Evolutionary conservation across 495 filamentous ascomycete species (phyloP), one percentile per base, ranked within the genome.

Genomic region (Penicillium salamii): DNA sequence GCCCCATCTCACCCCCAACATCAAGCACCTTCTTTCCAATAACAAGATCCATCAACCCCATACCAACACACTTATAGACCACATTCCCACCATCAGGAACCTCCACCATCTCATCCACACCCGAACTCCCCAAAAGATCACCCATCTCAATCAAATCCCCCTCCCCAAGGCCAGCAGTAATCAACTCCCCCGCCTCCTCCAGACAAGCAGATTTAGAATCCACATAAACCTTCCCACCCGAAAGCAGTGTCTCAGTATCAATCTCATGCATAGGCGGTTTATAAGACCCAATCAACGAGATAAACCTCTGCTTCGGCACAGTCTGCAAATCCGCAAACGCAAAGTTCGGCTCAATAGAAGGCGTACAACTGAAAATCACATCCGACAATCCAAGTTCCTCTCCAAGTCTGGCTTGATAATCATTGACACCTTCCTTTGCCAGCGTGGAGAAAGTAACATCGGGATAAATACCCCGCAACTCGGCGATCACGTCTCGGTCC

Each of bases 141-240:
- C 91, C 91, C 31, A 91, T 76, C 77, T 98, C 91, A 7, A 91
- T 80, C 23, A 97, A 69, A 52, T 95, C 82, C 15, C 79, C 75
- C 5, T 81, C 76, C 28, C 66, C 64, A 5, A 97, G 62, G 7
- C 80, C 79, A 0, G 88, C 89, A 53, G 84, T 79, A 29, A 92
- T 89, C 45, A 98, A 68, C 75, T 98, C 93, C 2, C 93, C 93
- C 0, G 91, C 85, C 60, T 97, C 91, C 59, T 84, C 81, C 53
- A 96, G 57, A 60, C 88, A 92, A 11, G 86, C 88, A 24, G 87
- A 79, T 18, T 86, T 73, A 2, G 84, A 89, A 62, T 97, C 92
- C 14, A 97, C 92, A 26, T 95, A 78, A 31, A 93, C 74, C 13
- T 80, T 84, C 0, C 87, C 86, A 2, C 76, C 74, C 2, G 87